phyloP scores from a whole-genome alignment of 345 rosid genomes.

The Durio zibethinus region DNA sequence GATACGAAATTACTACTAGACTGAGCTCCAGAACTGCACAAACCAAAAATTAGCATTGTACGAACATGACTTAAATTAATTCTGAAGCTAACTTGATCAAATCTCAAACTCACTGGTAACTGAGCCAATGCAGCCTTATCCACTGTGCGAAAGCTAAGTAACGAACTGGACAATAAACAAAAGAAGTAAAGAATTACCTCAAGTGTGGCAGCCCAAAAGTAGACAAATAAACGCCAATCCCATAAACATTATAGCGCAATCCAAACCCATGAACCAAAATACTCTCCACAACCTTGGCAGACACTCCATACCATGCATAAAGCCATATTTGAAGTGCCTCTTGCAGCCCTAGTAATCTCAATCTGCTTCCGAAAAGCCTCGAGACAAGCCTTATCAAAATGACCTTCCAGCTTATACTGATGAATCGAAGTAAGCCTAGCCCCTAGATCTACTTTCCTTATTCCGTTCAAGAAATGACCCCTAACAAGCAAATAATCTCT shows the following conservation, averaged over 20 bases:
- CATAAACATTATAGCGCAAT: constrained; percentile 25
- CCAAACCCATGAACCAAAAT: constrained; percentile 46
- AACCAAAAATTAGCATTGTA: neutral
- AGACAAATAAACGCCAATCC: constrained; percentile 42
- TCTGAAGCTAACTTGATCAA: neutral
- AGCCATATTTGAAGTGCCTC: constrained; percentile 29
- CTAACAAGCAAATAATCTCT: constrained; percentile 13
- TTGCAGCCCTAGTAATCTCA: constrained; percentile 23
- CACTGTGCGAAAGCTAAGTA: neutral
- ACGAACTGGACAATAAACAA: neutral
- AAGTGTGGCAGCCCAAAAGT: constrained; percentile 33
- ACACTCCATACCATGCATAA: constrained; percentile 47
- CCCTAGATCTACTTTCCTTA: constrained; percentile 20
- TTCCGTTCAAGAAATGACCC: constrained; percentile 28
- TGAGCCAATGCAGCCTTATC: neutral
- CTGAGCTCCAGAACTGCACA: neutral
- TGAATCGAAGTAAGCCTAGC: constrained; percentile 34
- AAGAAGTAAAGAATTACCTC: constrained; percentile 19
- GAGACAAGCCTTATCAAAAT: constrained; percentile 28
- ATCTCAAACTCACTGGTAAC: neutral
- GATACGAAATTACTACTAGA: neutral
- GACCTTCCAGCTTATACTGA: constrained; percentile 23
- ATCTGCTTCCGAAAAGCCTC: constrained; percentile 34
- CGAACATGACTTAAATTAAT: neutral
- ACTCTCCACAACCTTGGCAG: constrained; percentile 23